phyloP scores from a whole-genome alignment of 805 yeast genomes.

The Metschnikowia hibisci region DNA sequence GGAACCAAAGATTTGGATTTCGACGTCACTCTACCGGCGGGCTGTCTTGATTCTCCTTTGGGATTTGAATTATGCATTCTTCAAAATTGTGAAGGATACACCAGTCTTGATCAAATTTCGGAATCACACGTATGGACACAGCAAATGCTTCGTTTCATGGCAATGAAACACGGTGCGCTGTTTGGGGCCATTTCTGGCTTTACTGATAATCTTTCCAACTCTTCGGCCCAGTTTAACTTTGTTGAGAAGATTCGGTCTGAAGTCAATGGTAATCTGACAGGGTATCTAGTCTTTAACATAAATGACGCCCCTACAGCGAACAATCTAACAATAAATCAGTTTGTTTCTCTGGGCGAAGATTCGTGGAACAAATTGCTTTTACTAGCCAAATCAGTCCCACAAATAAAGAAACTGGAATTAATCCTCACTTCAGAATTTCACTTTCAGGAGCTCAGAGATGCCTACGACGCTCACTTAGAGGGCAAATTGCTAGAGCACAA shows the following conservation, averaged over 20 bases:
- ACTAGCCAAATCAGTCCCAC: conserved; percentile 24
- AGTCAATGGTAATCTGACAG: not conserved
- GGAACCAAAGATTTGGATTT: conserved; percentile 1
- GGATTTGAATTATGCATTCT: conserved; percentile 19
- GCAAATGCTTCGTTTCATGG: conserved; percentile 32
- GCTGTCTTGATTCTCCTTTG: conserved; percentile 25
- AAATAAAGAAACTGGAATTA: conserved; percentile 5
- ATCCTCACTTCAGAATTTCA: conserved; percentile 14
- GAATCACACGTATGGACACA: conserved; percentile 26
- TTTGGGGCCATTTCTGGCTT: conserved; percentile 18
- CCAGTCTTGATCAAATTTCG: conserved; percentile 19
- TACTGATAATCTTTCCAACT: conserved; percentile 16
- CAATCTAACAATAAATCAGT: conserved; percentile 17
- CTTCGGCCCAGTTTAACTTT: conserved; percentile 5
- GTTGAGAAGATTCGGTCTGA: conserved; percentile 5
- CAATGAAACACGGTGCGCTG: conserved; percentile 29
- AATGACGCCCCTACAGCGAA: conserved; percentile 6
- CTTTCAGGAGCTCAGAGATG: conserved; percentile 15
- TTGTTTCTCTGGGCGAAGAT: conserved; percentile 51
- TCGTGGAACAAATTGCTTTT: conserved; percentile 47
- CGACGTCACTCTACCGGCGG: conserved; percentile 14
- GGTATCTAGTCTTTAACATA: conserved; percentile 5
- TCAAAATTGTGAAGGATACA: conserved; percentile 12
- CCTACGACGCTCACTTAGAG: conserved; percentile 14
- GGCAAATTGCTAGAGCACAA: not conserved